Conservation (phyloP, 805 yeast species). For the Lipomyces lipofer region DNA sequence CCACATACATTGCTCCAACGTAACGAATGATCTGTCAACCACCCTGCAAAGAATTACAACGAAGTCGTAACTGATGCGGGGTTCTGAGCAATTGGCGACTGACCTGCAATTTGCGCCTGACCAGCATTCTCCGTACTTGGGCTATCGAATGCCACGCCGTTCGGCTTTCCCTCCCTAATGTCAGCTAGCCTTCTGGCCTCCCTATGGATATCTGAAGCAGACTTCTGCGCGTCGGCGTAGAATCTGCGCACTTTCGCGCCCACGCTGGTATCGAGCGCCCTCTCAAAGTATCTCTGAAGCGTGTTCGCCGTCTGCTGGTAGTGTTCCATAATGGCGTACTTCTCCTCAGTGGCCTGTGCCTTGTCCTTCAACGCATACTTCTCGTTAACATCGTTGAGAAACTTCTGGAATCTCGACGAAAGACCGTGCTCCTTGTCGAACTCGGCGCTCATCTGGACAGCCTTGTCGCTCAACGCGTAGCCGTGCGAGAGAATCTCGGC, state of each 20-base stretch:
- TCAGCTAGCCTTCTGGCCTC: conserved; percentile 74
- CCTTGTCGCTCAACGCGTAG: conserved; percentile 61
- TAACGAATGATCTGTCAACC: no score
- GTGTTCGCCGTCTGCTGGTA: conserved; percentile 38
- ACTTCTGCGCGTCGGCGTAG: conserved; percentile 56
- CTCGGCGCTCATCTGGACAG: conserved; percentile 60
- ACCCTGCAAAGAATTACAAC: no score
- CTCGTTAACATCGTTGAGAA: conserved; percentile 47
- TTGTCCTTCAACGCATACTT: conserved; percentile 32
- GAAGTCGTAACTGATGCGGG: background rate
- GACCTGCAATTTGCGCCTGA: background rate
- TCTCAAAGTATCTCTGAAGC: conserved; percentile 37
- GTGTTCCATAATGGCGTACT: conserved; percentile 45
- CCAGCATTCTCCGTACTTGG: no score
- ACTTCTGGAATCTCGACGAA: conserved; percentile 56
- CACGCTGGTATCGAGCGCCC: conserved; percentile 42
- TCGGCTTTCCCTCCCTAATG: conserved; percentile 46
- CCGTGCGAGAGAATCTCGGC: conserved; percentile 79
- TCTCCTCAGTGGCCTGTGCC: conserved; percentile 40
- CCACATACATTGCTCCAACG: no score
- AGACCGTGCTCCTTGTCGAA: conserved; percentile 67
- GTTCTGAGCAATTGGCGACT: background rate
- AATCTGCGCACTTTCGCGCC: conserved; percentile 64
- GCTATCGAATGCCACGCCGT: background rate
- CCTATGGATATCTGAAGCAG: conserved; percentile 63